These are phyloP conservation scores for Pythium dissotocum DNA, from an alignment of 352 stramenopile species.

Conservation along the genomic window DNA sequence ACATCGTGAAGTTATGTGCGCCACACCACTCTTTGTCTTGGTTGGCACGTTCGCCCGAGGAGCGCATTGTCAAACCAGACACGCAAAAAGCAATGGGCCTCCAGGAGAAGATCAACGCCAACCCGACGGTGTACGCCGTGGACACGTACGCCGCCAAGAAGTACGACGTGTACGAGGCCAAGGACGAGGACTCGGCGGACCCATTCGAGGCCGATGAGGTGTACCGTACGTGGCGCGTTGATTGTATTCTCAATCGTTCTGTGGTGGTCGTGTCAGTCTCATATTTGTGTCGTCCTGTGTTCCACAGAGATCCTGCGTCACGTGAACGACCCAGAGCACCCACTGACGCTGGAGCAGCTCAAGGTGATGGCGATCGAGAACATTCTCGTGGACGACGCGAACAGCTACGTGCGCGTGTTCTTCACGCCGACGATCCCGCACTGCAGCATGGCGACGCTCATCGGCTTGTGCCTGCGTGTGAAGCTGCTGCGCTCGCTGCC, in stretches of 20 bases:
- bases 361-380: conserved; percentile 93
- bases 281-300: not conserved
- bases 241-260: not conserved
- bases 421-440: conserved; percentile 97
- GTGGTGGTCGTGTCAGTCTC: not conserved
- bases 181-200: conserved; percentile 69
- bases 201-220: conserved; percentile 85
- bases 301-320: conserved; percentile 80
- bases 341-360: conserved; percentile 92
- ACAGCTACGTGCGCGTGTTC: conserved; percentile 77
- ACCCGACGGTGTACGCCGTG: conserved; percentile 86
- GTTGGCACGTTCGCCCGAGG: not conserved
- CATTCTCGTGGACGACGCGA: conserved; percentile 84
- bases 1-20: conserved; percentile 8
- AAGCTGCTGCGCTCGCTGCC: conserved; percentile 95
- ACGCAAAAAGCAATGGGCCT: conserved; percentile 43
- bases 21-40: not conserved
- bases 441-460: conserved; percentile 97
- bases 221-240: conserved; percentile 57
- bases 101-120: conserved; percentile 88
- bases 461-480: conserved; percentile 94
- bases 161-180: conserved; percentile 58
- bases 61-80: not conserved
- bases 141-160: conserved; percentile 53
- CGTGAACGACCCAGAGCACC: conserved; percentile 94